These are phyloP conservation scores for Collybia nuda DNA, from an alignment of 768 basidiomycete genomes.

Conservation along the genomic window DNA sequence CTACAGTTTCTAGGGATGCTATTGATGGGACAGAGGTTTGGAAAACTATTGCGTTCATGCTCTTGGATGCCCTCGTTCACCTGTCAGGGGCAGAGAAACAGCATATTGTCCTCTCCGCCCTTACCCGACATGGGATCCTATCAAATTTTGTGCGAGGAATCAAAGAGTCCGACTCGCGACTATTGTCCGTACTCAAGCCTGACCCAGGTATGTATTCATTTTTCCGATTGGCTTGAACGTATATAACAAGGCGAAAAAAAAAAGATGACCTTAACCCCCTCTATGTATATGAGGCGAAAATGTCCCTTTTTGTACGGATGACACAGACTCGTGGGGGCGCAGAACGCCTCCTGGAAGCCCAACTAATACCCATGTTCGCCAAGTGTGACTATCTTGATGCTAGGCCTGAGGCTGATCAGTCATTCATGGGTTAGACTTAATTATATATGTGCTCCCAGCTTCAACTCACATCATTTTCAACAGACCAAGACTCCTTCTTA, in stretches of 20 bases:
- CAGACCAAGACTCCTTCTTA: slow-evolving; percentile 85
- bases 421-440: slow-evolving; percentile 65
- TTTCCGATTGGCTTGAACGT: neutral
- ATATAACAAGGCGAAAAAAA: neutral
- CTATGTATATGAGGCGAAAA: slow-evolving; percentile 94
- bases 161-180: slow-evolving; percentile 75
- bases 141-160: slow-evolving; percentile 79
- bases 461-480: slow-evolving; percentile 8
- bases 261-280: slow-evolving; percentile 86
- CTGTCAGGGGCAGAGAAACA: slow-evolving; percentile 72
- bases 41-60: slow-evolving; percentile 93
- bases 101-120: slow-evolving; percentile 52
- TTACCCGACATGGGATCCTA: slow-evolving; percentile 76
- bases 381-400: slow-evolving; percentile 89
- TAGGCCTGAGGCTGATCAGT: slow-evolving; percentile 79
- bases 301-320: slow-evolving; percentile 85
- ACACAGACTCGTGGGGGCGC: slow-evolving; percentile 83
- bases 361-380: slow-evolving; percentile 69
- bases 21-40: slow-evolving; percentile 95
- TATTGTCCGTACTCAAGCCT: slow-evolving; percentile 79
- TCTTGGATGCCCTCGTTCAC: slow-evolving; percentile 78
- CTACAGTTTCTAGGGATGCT: slow-evolving; percentile 82
- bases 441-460: neutral
- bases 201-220: slow-evolving; percentile 68
- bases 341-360: slow-evolving; percentile 78